A percentile compares a stretch with the other conserved stretches of the same genome.
Conservation (phyloP, 2,329 filamentous ascomycete genomes). For the Pestalotiopsis fici region DNA sequence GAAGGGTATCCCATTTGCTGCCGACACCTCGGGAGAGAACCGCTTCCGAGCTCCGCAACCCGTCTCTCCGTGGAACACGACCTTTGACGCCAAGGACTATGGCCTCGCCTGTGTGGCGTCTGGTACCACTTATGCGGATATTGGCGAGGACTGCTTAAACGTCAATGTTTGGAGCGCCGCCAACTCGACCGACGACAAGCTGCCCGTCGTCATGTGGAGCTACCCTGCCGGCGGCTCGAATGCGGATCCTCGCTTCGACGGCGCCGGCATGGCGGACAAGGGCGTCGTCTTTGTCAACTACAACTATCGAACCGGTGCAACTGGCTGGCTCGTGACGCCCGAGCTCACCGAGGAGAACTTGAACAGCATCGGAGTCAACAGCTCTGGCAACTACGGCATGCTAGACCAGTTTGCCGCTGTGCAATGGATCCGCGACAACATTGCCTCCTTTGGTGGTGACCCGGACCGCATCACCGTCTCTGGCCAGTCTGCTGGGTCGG, state of each 20-base stretch:
- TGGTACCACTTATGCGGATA: slow-evolving; percentile 7
- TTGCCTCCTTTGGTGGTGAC: slow-evolving; percentile 20
- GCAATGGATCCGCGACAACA: slow-evolving; percentile 20
- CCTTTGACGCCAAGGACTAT: slow-evolving; percentile 17
- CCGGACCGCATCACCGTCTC: slow-evolving; percentile 14
- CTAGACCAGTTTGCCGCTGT: slow-evolving; percentile 19
- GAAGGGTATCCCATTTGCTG: slow-evolving; percentile 26
- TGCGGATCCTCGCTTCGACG: slow-evolving; percentile 19
- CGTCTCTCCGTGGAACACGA: slow-evolving; percentile 12
- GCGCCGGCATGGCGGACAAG: slow-evolving; percentile 19
- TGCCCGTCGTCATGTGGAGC: slow-evolving; percentile 21
- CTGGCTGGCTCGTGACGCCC: slow-evolving; percentile 25
- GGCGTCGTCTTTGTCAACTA: slow-evolving; percentile 22
- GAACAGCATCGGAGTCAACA: slow-evolving; percentile 15
- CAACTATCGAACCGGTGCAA: slow-evolving; percentile 22
- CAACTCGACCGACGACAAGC: slow-evolving; percentile 16
- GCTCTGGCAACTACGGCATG: slow-evolving; percentile 18
- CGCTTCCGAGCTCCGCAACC: slow-evolving; percentile 16
- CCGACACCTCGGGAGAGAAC: slow-evolving; percentile 15
- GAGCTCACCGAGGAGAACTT: slow-evolving; percentile 21
- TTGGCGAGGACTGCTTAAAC: slow-evolving; percentile 21
- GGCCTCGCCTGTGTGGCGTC: slow-evolving; percentile 23
- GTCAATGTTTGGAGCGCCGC: slow-evolving; percentile 23
- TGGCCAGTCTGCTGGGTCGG: slow-evolving; percentile 16
- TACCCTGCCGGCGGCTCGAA: slow-evolving; percentile 13